Evolutionary conservation across 139 green algal species (phyloP), one percentile per base, ranked within the genome.

Genomic region (Chlorella sp.): DNA sequence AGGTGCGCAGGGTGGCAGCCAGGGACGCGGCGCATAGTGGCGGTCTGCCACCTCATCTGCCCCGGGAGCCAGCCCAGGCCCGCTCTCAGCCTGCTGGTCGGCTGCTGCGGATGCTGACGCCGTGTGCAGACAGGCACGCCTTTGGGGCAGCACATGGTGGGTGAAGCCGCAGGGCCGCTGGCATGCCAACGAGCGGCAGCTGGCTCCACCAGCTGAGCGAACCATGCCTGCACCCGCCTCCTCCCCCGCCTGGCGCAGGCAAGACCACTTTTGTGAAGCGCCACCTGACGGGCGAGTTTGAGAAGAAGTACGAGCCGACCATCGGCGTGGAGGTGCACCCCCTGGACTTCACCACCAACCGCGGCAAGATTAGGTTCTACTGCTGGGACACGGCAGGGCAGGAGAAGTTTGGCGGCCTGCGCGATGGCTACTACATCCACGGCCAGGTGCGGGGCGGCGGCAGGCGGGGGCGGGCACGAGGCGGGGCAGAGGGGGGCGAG

Each of bases 311-410:
- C 88, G 96, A 99, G 90, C 96, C 97, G 60, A 99, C 97, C 36
- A 99, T 99, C 81, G 97, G 97, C 64, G 97, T 99, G 84, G 97
- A 99, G 92, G 97, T 99, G 69, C 97, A 98, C 79, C 97, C 97
- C 2, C 91, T 99, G 68, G 97, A 99, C 87, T 99, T 99, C 89
- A 96, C 94, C 76, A 99, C 97, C 77, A 99, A 99, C 93, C 91
- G 94, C 73, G 97, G 97, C 80, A 95, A 96, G 87, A 95, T 99
- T 70, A 89, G 97, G 48, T 99, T 99, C 94, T 99, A 98, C 90
- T 99, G 97, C 95, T 99, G 97, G 97, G 97, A 99, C 90, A 99
- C 97, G 38, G 97, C 97, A n/a, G 97, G 97, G 36, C 96, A 98
- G 87, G 95, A 98, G 87, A 98, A 98, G 93, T 99, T 99, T 89